These are phyloP conservation scores for Omphalea diandra DNA, from an alignment of 441 rosid species.

Conservation along the genomic window DNA sequence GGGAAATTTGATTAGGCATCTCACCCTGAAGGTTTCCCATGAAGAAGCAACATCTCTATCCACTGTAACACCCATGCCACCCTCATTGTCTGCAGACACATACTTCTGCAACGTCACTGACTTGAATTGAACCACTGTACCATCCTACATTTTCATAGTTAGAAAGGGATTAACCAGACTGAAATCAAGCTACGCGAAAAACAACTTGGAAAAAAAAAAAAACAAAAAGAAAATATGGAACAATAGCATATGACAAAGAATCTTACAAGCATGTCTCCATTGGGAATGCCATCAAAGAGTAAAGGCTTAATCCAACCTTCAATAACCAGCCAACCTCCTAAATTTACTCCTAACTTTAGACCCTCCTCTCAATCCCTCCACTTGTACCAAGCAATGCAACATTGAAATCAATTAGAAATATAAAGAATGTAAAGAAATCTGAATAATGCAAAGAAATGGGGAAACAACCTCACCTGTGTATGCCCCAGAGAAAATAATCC, in stretches of 20 bases:
- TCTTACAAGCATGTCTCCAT: conserved; percentile 74
- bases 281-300: conserved; percentile 64
- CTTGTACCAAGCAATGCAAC: conserved; percentile 29
- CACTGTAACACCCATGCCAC: conserved; percentile 55
- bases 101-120: conserved; percentile 59
- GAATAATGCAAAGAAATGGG: conserved; percentile 7
- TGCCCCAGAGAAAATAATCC: conserved; percentile 36
- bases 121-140: conserved; percentile 64
- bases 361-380: conserved; percentile 54
- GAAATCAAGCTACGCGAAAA: conserved; percentile 16
- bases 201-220: neutral
- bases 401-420: conserved; percentile 4
- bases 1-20: conserved; percentile 20
- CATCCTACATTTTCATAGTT: conserved; percentile 49
- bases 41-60: conserved; percentile 54
- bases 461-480: conserved; percentile 36
- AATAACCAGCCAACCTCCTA: conserved; percentile 82
- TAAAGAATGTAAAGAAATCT: neutral
- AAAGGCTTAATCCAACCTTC: conserved; percentile 92
- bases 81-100: conserved; percentile 63
- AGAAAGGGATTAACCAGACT: conserved; percentile 10
- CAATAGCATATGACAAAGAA: conserved; percentile 15
- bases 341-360: conserved; percentile 74
- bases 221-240: neutral
- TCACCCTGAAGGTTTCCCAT: conserved; percentile 75